A percentile compares a stretch with the other conserved stretches of the same genome.
phyloP scores from a whole-genome alignment of 2,329 filamentous ascomycete genomes.

The Pseudocercospora fuligena region DNA sequence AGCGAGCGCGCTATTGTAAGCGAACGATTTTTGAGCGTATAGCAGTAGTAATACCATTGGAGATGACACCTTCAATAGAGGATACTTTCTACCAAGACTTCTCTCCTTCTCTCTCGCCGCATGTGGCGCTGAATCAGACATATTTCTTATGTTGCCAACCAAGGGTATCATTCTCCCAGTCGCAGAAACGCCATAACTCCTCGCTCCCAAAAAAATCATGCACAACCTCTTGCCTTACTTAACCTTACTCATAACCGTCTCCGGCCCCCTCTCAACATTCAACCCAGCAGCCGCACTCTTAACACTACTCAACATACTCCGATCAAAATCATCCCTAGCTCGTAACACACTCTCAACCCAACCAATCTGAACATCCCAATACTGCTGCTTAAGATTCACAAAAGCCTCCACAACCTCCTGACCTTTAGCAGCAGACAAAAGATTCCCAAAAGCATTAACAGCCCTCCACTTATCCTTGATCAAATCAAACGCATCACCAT shows the following conservation, averaged over 20 bases:
- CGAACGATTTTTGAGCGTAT: not conserved
- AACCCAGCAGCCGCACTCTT: slow-evolving; percentile 89
- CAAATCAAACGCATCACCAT: slow-evolving; percentile 68
- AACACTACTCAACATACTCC: slow-evolving; percentile 83
- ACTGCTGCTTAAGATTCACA: slow-evolving; percentile 78
- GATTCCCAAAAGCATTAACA: slow-evolving; percentile 78
- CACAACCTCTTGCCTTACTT: slow-evolving; percentile 23
- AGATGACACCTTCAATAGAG: not conserved
- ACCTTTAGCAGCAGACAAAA: slow-evolving; percentile 77
- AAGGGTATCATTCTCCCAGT: not conserved
- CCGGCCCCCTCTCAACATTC: slow-evolving; percentile 75
- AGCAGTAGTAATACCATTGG: not conserved
- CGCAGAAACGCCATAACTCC: not conserved
- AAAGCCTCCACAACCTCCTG: slow-evolving; percentile 76
- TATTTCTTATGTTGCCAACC: not conserved
- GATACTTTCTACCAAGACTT: not conserved
- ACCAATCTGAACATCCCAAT: slow-evolving; percentile 91
- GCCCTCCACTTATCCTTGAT: slow-evolving; percentile 94
- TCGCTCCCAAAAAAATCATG: not conserved
- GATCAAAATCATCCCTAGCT: slow-evolving; percentile 89
- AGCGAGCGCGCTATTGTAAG: not conserved
- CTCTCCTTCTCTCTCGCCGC: not conserved
- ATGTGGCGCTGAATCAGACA: not conserved
- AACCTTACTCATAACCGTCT: slow-evolving; percentile 94
- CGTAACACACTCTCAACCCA: slow-evolving; percentile 95